Evolutionary conservation across 192 early-diverging fungal genomes (phyloP), one percentile per base, ranked within the genome.

Genomic region (Podila epicladia): DNA sequence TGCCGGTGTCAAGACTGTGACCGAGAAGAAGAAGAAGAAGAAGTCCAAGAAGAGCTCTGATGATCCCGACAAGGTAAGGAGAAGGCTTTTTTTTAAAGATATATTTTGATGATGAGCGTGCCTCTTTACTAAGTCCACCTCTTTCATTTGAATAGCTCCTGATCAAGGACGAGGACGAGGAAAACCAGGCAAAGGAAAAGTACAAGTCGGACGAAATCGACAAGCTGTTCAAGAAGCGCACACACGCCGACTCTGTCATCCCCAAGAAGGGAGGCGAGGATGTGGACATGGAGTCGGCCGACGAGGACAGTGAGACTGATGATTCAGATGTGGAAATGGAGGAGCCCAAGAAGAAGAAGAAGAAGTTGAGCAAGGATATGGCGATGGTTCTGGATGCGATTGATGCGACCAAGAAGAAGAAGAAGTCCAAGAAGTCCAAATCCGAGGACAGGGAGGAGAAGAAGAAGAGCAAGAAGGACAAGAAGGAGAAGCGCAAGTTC

Each of bases 311-410:
- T 55, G 53, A 62, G 35, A 61, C 63, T 11, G 60, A 70, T 7
- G 75, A 53, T 41, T 58, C 63, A 11, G 60, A 70, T 12, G 75
- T 71, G 15, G 62, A 35, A 3, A 70, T 72, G 3, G 72, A 83
- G 64, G 57, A 64, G 11, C 67, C 82, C 28, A 82, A 82, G 69
- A 84, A 74, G 32, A 88, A 87, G 61, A 87, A 84, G 76, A 84
- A 86, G 59, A 83, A 83, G 65, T 51, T 82, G 1, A 78, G 82
- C 24, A 89, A 88, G 62, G 86, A 87, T 57, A 67, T 91, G 32
- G 84, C 60, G 7, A 75, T 70, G 49, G 87, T 91, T 9, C 59
- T 91, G 69, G 84, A 85, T 31, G 89, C 89, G 5, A 87, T 91
- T 62, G 80, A 84, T 17, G 87, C 86, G 1, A 90, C 85, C 38